Conservation (phyloP, 2,329 filamentous ascomycete species). For the Chrysosporium queenslandicum region DNA sequence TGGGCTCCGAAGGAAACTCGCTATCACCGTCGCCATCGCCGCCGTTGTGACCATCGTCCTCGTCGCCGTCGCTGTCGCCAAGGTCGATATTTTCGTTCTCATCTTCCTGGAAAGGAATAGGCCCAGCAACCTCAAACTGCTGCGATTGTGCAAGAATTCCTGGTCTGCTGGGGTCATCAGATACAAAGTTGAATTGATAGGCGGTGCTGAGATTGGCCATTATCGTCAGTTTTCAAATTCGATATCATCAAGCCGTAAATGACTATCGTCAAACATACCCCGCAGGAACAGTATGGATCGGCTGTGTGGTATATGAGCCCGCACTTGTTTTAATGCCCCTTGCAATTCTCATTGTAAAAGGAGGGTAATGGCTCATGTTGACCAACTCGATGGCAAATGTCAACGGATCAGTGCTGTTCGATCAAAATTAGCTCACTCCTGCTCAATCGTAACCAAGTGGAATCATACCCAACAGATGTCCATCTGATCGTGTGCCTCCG, state of each 20-base stretch:
- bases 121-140: slow-evolving; percentile 24
- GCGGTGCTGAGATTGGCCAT: slow-evolving; percentile 21
- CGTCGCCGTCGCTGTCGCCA: too few species aligned
- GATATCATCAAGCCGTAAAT: too few species aligned
- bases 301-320: slow-evolving; percentile 14
- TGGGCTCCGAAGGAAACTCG: too few species aligned
- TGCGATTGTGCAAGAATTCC: slow-evolving; percentile 38
- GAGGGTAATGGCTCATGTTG: slow-evolving; percentile 31
- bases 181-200: slow-evolving; percentile 37
- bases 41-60: too few species aligned
- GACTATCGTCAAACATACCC: too few species aligned
- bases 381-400: slow-evolving; percentile 36
- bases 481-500: slow-evolving; percentile 32
- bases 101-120: not conserved
- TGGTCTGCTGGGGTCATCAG: slow-evolving; percentile 24
- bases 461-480: slow-evolving; percentile 29
- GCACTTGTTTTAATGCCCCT: slow-evolving; percentile 29
- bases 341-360: slow-evolving; percentile 26
- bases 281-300: not conserved
- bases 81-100: too few species aligned
- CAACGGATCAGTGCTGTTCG: slow-evolving; percentile 32
- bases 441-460: not conserved
- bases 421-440: not conserved
- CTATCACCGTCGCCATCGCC: too few species aligned
- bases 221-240: not conserved